Conservation (phyloP, 352 stramenopile species). For the Pythium sukuiense region DNA sequence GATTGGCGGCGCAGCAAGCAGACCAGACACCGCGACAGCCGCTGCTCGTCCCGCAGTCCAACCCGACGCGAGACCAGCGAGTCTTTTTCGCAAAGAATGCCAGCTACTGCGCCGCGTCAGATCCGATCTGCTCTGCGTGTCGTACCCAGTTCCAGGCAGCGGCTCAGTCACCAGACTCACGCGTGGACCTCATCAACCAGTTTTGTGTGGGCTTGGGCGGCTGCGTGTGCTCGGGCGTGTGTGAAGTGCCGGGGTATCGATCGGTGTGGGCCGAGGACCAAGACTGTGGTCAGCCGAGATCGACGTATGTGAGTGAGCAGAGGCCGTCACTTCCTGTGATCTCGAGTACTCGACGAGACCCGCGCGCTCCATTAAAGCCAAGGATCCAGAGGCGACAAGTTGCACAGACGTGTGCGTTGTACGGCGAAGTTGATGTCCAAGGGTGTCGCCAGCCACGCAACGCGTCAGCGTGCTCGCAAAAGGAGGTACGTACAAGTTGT, state of each 20-base stretch:
- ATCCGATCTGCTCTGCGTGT: slow-evolving; percentile 2
- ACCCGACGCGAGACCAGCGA: background rate
- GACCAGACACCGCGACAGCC: background rate
- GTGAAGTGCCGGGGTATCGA: slow-evolving; percentile 7
- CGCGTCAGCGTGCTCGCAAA: background rate
- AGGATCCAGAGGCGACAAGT: background rate
- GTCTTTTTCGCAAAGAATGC: slow-evolving; percentile 1
- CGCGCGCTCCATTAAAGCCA: background rate
- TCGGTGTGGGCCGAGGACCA: background rate
- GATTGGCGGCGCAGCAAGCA: background rate
- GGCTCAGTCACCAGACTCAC: background rate
- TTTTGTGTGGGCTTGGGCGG: slow-evolving; percentile 6
- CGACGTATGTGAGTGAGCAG: background rate
- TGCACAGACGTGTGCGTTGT: background rate
- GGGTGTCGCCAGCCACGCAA: background rate
- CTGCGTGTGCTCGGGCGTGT: slow-evolving; percentile 10
- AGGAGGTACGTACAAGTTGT: background rate
- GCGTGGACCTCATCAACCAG: background rate
- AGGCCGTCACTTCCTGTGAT: background rate
- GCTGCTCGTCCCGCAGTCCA: background rate
- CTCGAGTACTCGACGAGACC: background rate
- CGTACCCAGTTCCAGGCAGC: background rate
- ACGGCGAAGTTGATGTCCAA: background rate
- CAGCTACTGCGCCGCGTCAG: background rate
- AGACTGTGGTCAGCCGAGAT: background rate